Evolutionary conservation across 1,284 basidiomycete species (phyloP).

Genomic region (Ceratobasidium sp.): DNA sequence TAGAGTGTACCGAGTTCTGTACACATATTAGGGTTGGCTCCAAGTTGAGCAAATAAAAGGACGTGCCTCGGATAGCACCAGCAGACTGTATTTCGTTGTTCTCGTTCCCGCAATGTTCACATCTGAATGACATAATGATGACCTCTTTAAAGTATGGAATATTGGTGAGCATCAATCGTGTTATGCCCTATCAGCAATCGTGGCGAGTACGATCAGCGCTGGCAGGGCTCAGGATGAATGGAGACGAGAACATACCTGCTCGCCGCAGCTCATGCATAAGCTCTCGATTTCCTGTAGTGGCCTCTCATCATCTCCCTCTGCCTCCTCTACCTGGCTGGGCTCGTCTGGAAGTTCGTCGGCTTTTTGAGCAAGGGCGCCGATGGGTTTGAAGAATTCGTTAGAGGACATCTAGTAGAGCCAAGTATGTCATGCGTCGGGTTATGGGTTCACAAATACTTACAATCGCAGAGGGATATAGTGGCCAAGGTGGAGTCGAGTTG

Average conservation of each 20-base stretch:
- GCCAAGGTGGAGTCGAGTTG: not conserved
- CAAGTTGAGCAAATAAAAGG: not conserved
- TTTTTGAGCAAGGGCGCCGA: conserved; percentile 39
- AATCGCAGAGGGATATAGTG: not conserved
- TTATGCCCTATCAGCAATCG: conserved; percentile 70
- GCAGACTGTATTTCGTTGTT: conserved; percentile 98
- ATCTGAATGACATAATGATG: conserved; percentile 95
- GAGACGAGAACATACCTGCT: conserved; percentile 68
- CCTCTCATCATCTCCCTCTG: conserved; percentile 56
- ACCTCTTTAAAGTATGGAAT: conserved; percentile 98
- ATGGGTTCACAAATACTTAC: not conserved
- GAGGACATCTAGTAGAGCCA: conserved; percentile 3
- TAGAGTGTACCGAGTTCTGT: conserved; percentile 66
- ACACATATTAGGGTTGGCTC: not conserved
- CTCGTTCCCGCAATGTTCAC: conserved; percentile 86
- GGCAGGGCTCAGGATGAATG: conserved; percentile 43
- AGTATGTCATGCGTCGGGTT: not conserved
- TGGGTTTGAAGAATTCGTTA: conserved; percentile 41
- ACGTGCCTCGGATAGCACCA: conserved; percentile 82
- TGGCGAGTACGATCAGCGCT: not conserved
- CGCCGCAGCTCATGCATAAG: conserved; percentile 91
- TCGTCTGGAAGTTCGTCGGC: conserved; percentile 39
- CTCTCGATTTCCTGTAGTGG: conserved; percentile 86
- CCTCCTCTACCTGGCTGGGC: conserved; percentile 38
- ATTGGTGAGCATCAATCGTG: conserved; percentile 88